These are phyloP conservation scores for Brassica nigra DNA, from an alignment of 345 rosid genomes.

Conservation along the genomic window DNA sequence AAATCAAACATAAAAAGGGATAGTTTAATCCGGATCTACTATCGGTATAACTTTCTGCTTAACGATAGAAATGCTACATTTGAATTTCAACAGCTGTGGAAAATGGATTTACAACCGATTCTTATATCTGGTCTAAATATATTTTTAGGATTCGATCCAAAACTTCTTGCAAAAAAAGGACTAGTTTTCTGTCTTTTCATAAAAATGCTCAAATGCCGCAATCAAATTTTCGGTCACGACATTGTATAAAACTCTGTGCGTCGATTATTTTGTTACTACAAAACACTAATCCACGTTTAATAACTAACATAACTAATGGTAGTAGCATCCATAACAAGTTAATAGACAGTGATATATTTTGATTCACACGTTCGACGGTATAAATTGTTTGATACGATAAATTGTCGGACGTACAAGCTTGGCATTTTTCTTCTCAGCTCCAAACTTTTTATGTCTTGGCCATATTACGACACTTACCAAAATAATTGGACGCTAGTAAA, in stretches of 20 bases:
- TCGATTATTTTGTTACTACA: background rate
- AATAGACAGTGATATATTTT: background rate
- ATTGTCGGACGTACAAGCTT: slow-evolving; percentile 10
- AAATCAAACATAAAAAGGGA: background rate
- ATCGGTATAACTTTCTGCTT: background rate
- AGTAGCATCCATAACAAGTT: background rate
- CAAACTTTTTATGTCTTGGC: slow-evolving; percentile 14
- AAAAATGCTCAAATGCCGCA: background rate
- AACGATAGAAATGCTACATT: background rate
- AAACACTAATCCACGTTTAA: background rate
- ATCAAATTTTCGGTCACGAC: background rate
- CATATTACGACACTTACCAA: slow-evolving; percentile 13
- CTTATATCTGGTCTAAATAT: too few species aligned
- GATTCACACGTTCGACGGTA: slow-evolving; percentile 3
- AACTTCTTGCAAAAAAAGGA: background rate
- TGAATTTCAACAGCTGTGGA: background rate
- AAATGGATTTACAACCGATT: background rate
- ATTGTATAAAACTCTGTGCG: background rate
- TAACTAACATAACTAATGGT: background rate
- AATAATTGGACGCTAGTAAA: background rate
- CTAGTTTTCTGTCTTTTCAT: background rate
- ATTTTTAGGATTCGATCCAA: too few species aligned
- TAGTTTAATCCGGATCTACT: too few species aligned
- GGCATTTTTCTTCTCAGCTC: background rate
- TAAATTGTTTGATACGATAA: background rate